Evolutionary conservation across 176 grass and related monocot genomes (phyloP), one percentile per base, ranked within the genome.

Genomic region (Thalia dealbata): DNA sequence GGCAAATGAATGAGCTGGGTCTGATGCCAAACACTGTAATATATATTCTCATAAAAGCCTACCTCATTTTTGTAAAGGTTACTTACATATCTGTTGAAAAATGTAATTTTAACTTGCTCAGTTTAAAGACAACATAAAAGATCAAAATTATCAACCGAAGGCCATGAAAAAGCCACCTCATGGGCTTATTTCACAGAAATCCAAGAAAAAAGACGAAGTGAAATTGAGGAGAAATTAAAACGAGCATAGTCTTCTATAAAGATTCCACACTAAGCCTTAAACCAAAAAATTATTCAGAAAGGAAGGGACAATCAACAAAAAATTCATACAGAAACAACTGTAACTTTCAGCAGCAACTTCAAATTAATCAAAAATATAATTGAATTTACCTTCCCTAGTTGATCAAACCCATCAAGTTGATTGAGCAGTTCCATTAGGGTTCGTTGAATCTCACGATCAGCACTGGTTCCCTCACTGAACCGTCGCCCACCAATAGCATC

Each of bases 371-470:
- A 19, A 26, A 19, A 63, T 32, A 81, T 73, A 73, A 29, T 68
- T 14, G 24, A 38, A 5, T 58, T 75, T 67, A 97, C 95, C 90
- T 97, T 97, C 50, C 95, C 95, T 18, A 97, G 89, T 70, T 97
- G 88, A 70, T 97, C 90, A 0, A 97, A 97, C 50, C 89, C 93
- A 88, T 97, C 93, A 28, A 92, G 80, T 80, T 97, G 93, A 75
- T 97, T 97, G 41, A 97, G 79, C 38, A 97, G 89, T 74, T 97
- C 93, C 93, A 97, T 97, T 77, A 92, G 80, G 63, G 93, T 97
- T 68, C 93, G 77, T 61, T 97, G 93, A 68, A 97, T 92, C 69
- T 97, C 93, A 76, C 93, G 93, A 65, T 97, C 93, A 1, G 93
- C 89, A 69, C 93, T 97, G 14, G 93, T 92, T 22, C 93, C 93